Percentiles rank a stretch among this genome's conserved stretches.
Conservation (phyloP, 169 alveolate genomes). For the Plasmodium fragile region DNA sequence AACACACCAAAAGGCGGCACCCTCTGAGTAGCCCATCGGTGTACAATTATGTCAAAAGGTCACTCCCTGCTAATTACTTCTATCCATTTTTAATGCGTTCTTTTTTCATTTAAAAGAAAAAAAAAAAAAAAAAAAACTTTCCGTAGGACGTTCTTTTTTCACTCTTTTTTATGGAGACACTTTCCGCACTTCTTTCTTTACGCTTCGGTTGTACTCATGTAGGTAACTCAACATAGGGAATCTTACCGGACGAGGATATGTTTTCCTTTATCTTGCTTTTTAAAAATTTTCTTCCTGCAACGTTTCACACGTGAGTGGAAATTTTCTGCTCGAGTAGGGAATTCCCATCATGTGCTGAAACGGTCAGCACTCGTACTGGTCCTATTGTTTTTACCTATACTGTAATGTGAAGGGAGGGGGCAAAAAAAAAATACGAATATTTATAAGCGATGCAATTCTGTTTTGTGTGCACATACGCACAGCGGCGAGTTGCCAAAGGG, state of each 20-base stretch:
- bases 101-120: neutral
- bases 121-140: conserved; percentile 1
- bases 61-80: neutral
- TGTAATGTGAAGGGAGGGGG: conserved; percentile 4
- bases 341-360: neutral
- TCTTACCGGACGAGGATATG: no score
- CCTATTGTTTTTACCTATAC: conserved; percentile 46
- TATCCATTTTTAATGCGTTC: neutral
- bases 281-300: neutral
- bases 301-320: neutral
- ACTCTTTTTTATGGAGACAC: neutral
- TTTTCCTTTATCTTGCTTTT: neutral
- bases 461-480: neutral
- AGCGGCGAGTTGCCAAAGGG: neutral
- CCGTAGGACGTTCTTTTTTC: neutral
- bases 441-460: neutral
- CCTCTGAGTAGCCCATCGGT: neutral
- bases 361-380: neutral
- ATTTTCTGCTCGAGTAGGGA: neutral
- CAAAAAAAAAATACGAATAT: conserved; percentile 12
- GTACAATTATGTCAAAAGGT: neutral
- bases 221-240: neutral
- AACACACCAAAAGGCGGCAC: neutral
- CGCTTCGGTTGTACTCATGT: neutral
- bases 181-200: neutral